Base-by-base conservation (phyloP, 1,284 basidiomycete genomes). In the Coniferiporia weirii region DNA sequence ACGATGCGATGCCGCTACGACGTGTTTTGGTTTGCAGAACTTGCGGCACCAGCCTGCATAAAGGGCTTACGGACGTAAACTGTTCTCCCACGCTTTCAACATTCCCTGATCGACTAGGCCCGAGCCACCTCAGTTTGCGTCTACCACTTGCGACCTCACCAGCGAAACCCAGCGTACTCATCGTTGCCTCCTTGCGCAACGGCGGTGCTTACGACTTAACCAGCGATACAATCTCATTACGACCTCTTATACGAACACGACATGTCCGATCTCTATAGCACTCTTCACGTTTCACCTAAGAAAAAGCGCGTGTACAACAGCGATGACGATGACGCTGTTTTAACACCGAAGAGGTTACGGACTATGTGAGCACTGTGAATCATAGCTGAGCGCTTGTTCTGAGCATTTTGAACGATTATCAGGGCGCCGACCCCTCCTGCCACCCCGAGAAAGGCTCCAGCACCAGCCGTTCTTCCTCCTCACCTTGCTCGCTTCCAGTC, bases 271-370 rank as follows among this genome's bases (percentile, higher is more conserved):
- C 70, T 87, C 15, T 87, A 87, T 68, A 72, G 81, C 47, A 70
- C 78, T 36, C 78, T 89, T 27, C 72, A 76, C 54, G 73, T 87
- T 52, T 87, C 87, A 44, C 85, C 85, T 1, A 79, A 71, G 66
- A 90, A 89, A 74, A 87, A 84, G 70, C 81, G 86, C 56, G 72
- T 70, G 61, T 65, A 70, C 69, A 61, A 73, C 76, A 57, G 74
- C 76, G 64, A 72, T 54, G 82, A 83, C 65, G 81, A 84, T 65
- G 79, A 80, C 44, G 70, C 70, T 44, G 73, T 76, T 15, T 70
- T 82, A 52, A 86, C 85, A 1, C 87, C 88, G 59, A 91, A 91
- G 74, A 82, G 80, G 70, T 74, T 83, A 56, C 76, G 86, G 68
- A 75, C 70, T 63, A 76, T 75, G 83, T 82, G 70, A 54, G 81